Evolutionary conservation across 306 rosid species (phyloP).

Genomic region (Alnus rubra): DNA sequence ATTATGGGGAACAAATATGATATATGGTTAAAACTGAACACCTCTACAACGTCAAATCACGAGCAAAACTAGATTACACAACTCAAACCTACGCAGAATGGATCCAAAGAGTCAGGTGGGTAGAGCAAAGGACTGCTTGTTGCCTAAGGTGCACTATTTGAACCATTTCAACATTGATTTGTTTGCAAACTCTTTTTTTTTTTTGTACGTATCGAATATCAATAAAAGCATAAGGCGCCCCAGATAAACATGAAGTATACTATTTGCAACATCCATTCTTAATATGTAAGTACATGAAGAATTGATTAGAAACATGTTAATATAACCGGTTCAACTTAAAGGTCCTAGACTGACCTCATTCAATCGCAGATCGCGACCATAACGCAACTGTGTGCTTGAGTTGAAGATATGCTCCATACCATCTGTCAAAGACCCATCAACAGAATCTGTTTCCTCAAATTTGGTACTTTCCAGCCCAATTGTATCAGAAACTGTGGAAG

Average conservation of each 20-base stretch:
- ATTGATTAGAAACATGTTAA: slow-evolving; percentile 19
- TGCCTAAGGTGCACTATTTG: not conserved
- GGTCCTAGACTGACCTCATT: slow-evolving; percentile 71
- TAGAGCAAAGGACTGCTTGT: not conserved
- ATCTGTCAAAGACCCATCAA: slow-evolving; percentile 84
- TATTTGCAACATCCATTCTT: not conserved
- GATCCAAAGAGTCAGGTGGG: too few relatives aligned
- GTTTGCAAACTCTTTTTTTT: not conserved
- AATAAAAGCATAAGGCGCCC: too few relatives aligned
- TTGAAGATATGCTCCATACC: slow-evolving; percentile 99
- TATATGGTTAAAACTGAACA: not conserved
- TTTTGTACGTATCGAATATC: too few relatives aligned
- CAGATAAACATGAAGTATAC: too few relatives aligned
- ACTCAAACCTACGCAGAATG: too few relatives aligned
- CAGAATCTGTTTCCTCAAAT: slow-evolving; percentile 92
- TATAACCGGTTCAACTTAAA: slow-evolving; percentile 13
- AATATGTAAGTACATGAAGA: not conserved
- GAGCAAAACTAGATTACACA: not conserved
- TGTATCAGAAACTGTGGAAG: slow-evolving; percentile 90
- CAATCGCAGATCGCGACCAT: slow-evolving; percentile 92
- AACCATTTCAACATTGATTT: not conserved
- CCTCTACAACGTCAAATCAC: not conserved
- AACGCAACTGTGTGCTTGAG: slow-evolving; percentile 95
- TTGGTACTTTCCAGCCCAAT: slow-evolving; percentile 74
- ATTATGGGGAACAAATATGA: not conserved